These are phyloP conservation scores for Lipomyces starkeyi DNA, from an alignment of 805 yeast genomes.

Conservation along the genomic window DNA sequence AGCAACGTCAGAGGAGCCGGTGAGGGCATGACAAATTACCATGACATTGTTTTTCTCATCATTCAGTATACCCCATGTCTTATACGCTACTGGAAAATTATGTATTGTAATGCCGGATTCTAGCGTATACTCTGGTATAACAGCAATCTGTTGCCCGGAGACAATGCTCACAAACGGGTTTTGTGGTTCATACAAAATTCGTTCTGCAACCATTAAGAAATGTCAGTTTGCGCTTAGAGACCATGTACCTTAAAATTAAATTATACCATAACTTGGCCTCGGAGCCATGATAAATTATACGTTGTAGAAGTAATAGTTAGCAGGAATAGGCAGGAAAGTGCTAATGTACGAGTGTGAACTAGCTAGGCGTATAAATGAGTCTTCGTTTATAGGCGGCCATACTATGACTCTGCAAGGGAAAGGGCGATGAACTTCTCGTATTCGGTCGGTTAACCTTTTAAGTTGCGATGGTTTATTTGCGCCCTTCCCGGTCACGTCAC, in stretches of 20 bases:
- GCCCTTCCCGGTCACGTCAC: neutral
- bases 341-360: neutral
- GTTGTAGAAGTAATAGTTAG: neutral
- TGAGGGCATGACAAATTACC: conserved; percentile 93
- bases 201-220: conserved; percentile 15
- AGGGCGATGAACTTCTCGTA: neutral
- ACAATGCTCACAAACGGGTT: conserved; percentile 78
- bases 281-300: neutral
- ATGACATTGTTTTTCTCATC: conserved; percentile 72
- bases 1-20: conserved; percentile 92
- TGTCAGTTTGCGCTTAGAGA: neutral
- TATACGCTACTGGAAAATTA: conserved; percentile 90
- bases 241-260: neutral
- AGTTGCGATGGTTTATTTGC: too few relatives aligned
- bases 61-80: conserved; percentile 91
- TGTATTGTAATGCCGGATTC: conserved; percentile 80
- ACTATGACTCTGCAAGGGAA: neutral
- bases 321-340: neutral
- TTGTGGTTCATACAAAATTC: conserved; percentile 25
- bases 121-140: conserved; percentile 71
- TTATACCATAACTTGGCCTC: neutral
- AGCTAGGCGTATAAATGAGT: neutral
- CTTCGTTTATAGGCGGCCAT: neutral
- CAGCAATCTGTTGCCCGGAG: conserved; percentile 75
- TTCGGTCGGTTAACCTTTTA: neutral